These are phyloP conservation scores for Puccinellia tenuiflora DNA, from an alignment of 176 grass and related monocot genomes.

Conservation along the genomic window DNA sequence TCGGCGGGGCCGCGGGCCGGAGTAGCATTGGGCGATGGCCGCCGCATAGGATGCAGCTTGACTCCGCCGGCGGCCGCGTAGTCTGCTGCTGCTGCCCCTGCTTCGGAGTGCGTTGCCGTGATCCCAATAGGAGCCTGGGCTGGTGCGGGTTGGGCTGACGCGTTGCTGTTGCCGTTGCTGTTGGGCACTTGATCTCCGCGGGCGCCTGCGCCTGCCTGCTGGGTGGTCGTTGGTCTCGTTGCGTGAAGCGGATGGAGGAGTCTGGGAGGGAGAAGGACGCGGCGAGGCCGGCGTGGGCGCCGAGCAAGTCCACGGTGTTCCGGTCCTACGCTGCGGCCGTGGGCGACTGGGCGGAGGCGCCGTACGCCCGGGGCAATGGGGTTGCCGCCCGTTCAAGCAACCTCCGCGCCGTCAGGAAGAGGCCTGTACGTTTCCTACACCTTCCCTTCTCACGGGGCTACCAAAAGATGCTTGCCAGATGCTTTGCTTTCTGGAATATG, in stretches of 20 bases:
- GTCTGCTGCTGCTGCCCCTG: slow-evolving; percentile 18
- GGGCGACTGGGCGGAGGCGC: neutral
- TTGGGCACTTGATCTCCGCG: slow-evolving; percentile 21
- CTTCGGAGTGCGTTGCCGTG: slow-evolving; percentile 11
- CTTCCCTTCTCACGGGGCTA: slow-evolving; percentile 31
- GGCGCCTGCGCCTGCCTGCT: neutral
- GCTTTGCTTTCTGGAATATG: slow-evolving; percentile 12
- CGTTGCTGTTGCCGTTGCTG: neutral
- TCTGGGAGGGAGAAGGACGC: slow-evolving; percentile 6
- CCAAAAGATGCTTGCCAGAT: slow-evolving; percentile 31
- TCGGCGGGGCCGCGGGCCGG: slow-evolving; percentile 8
- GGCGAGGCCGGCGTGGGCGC: slow-evolving; percentile 35
- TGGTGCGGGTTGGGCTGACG: slow-evolving; percentile 6
- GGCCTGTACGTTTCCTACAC: slow-evolving; percentile 60
- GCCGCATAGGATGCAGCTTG: slow-evolving; percentile 42
- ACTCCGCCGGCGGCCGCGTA: slow-evolving; percentile 41
- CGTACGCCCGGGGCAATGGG: slow-evolving; percentile 23
- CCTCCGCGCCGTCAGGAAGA: slow-evolving; percentile 48
- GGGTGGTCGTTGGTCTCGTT: slow-evolving; percentile 18
- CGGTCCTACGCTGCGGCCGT: slow-evolving; percentile 19
- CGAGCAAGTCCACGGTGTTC: slow-evolving; percentile 42
- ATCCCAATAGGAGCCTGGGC: slow-evolving; percentile 29
- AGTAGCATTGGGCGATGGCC: slow-evolving; percentile 41
- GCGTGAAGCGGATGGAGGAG: slow-evolving; percentile 32
- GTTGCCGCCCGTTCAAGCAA: slow-evolving; percentile 35